Evolutionary conservation across 305 asterid species (phyloP).

Genomic region (Caryopteris hybrid): DNA sequence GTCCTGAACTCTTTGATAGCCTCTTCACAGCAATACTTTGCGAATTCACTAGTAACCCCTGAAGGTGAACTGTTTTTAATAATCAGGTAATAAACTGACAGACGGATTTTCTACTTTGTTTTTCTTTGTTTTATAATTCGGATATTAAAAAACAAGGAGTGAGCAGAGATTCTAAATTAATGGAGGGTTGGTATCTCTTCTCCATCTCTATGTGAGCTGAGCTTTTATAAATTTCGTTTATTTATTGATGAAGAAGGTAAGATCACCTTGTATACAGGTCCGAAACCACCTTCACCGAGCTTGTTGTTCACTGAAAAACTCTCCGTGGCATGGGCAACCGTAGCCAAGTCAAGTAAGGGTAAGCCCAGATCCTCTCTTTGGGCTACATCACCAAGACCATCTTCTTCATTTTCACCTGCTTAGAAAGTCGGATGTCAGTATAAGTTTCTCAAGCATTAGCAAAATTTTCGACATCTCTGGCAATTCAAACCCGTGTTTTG

Average conservation of each 20-base stretch:
- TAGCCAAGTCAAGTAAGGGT: slow-evolving; percentile 29
- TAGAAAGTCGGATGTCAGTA: background rate
- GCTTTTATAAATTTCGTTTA: no score
- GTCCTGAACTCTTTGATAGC: slow-evolving; percentile 43
- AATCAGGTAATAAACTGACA: background rate
- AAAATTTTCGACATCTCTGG: background rate
- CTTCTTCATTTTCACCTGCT: slow-evolving; percentile 23
- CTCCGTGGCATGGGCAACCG: slow-evolving; percentile 35
- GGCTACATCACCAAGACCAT: background rate
- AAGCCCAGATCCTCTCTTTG: slow-evolving; percentile 33
- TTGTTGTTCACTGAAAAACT: slow-evolving; percentile 34
- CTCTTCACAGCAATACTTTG: slow-evolving; percentile 45
- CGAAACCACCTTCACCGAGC: slow-evolving; percentile 55
- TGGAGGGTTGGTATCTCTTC: background rate
- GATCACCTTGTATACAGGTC: slow-evolving; percentile 50
- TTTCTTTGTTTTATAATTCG: background rate
- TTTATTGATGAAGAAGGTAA: no score
- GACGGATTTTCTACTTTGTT: background rate
- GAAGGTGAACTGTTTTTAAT: slow-evolving; percentile 1
- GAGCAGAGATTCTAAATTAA: background rate
- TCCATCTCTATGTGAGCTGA: background rate
- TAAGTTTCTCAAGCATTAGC: background rate
- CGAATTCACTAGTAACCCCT: slow-evolving; percentile 39
- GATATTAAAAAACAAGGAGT: background rate
- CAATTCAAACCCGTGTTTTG: background rate